phyloP scores from a whole-genome alignment of 768 basidiomycete genomes.

The Lyophyllum semitale region DNA sequence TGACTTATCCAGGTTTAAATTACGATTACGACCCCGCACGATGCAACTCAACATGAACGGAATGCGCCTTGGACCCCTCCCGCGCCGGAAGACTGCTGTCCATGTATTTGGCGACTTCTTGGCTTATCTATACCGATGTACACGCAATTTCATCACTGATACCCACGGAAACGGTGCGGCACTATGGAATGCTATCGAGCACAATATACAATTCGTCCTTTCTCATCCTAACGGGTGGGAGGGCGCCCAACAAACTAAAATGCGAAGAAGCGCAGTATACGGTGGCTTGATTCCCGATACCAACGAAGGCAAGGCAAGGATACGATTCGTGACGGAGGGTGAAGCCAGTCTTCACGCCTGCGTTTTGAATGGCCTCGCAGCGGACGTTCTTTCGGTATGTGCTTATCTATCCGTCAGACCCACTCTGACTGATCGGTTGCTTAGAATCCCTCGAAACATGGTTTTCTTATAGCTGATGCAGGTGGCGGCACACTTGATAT shows the following conservation, averaged over 20 bases:
- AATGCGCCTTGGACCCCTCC: constrained; percentile 72
- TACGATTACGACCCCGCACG: constrained; percentile 72
- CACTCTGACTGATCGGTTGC: neutral
- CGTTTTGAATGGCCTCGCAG: constrained; percentile 74
- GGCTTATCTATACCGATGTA: constrained; percentile 72
- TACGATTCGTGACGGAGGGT: constrained; percentile 82
- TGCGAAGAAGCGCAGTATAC: constrained; percentile 72
- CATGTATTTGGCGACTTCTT: constrained; percentile 83
- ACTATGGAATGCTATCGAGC: constrained; percentile 72
- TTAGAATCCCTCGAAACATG: constrained; percentile 73
- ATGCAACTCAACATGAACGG: constrained; percentile 87
- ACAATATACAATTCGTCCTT: constrained; percentile 71
- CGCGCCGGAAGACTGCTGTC: constrained; percentile 65
- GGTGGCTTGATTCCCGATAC: constrained; percentile 77
- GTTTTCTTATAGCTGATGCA: constrained; percentile 80
- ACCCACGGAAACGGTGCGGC: constrained; percentile 78
- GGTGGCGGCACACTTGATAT: constrained; percentile 84
- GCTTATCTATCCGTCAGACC: neutral
- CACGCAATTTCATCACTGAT: constrained; percentile 73
- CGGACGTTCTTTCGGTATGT: constrained; percentile 73
- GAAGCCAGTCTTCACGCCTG: constrained; percentile 85
- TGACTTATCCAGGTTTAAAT: constrained; percentile 61
- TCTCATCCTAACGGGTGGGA: constrained; percentile 88
- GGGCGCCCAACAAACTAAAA: constrained; percentile 73
- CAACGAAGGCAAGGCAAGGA: constrained; percentile 69